Percentiles rank a stretch among this genome's conserved stretches.
phyloP scores from a whole-genome alignment of 371 early-diverging fungal species.

The Rhizopus arrhizus region DNA sequence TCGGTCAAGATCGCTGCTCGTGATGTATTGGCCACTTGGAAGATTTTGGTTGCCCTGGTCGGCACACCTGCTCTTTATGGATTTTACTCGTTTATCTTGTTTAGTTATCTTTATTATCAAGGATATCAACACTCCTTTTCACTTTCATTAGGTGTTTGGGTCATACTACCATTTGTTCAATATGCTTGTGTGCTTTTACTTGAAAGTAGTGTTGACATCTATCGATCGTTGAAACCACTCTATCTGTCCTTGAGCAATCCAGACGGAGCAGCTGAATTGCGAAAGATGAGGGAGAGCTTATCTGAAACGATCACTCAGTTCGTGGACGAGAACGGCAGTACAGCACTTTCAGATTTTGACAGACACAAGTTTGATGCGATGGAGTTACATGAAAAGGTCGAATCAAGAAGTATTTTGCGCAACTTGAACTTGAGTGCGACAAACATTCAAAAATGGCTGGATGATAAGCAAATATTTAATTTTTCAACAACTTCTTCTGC shows the following conservation, averaged over 20 bases:
- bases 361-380: slow-evolving; percentile 25
- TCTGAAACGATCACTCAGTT: slow-evolving; percentile 37
- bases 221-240: slow-evolving; percentile 25
- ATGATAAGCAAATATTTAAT: slow-evolving; percentile 15
- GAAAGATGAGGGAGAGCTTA: slow-evolving; percentile 30
- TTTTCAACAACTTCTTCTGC: slow-evolving; percentile 7
- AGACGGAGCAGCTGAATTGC: slow-evolving; percentile 22
- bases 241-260: slow-evolving; percentile 32
- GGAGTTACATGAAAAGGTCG: slow-evolving; percentile 12
- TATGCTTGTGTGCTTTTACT: slow-evolving; percentile 52
- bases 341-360: slow-evolving; percentile 37
- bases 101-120: slow-evolving; percentile 17
- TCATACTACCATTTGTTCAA: slow-evolving; percentile 51
- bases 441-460: slow-evolving; percentile 8
- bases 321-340: slow-evolving; percentile 42
- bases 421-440: neutral
- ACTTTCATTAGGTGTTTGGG: slow-evolving; percentile 24
- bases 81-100: slow-evolving; percentile 48
- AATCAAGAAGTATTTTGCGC: slow-evolving; percentile 6
- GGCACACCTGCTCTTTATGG: slow-evolving; percentile 63
- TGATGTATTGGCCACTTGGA: slow-evolving; percentile 88
- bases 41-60: slow-evolving; percentile 65
- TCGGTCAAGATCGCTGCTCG: slow-evolving; percentile 80
- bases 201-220: slow-evolving; percentile 64
- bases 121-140: slow-evolving; percentile 13